Conservation (phyloP, 805 yeast genomes). For the Lipomyces anomalus region DNA sequence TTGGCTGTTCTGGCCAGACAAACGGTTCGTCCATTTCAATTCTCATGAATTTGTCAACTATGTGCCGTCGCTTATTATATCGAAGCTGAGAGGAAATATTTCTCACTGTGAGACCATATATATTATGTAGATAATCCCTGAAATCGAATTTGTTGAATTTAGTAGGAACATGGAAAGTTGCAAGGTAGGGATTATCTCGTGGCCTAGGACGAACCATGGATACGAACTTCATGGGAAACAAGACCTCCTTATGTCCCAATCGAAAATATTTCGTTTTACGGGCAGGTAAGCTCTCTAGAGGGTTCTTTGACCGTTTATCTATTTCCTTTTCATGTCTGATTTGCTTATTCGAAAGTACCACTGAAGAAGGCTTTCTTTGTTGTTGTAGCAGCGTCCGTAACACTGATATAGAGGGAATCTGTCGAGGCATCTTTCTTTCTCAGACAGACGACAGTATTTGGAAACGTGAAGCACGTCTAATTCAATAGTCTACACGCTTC, state of each 20-base stretch:
- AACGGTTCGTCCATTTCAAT: conserved; percentile 94
- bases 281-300: conserved; percentile 2
- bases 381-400: conserved; percentile 11
- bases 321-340: conserved; percentile 8
- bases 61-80: conserved; percentile 43
- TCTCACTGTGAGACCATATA: conserved; percentile 85
- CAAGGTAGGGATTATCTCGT: conserved; percentile 67
- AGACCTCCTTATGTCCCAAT: conserved; percentile 69
- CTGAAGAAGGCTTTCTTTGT: conserved; percentile 10
- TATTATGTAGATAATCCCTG: conserved; percentile 85
- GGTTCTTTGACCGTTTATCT: conserved; percentile 10
- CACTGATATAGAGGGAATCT: conserved; percentile 18
- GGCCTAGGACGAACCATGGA: conserved; percentile 68
- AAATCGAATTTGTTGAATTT: conserved; percentile 90
- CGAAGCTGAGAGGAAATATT: conserved; percentile 60
- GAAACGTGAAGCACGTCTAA: no score
- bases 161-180: conserved; percentile 90
- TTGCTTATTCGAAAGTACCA: conserved; percentile 10
- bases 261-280: conserved; percentile 45
- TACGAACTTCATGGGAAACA: conserved; percentile 80
- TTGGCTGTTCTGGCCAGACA: conserved; percentile 72
- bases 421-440: conserved; percentile 8
- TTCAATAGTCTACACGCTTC: no score
- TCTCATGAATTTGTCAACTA: conserved; percentile 92
- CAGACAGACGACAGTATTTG: no score